Base-by-base conservation (phyloP, 768 basidiomycete genomes). In the Tricholoma matsutake region DNA sequence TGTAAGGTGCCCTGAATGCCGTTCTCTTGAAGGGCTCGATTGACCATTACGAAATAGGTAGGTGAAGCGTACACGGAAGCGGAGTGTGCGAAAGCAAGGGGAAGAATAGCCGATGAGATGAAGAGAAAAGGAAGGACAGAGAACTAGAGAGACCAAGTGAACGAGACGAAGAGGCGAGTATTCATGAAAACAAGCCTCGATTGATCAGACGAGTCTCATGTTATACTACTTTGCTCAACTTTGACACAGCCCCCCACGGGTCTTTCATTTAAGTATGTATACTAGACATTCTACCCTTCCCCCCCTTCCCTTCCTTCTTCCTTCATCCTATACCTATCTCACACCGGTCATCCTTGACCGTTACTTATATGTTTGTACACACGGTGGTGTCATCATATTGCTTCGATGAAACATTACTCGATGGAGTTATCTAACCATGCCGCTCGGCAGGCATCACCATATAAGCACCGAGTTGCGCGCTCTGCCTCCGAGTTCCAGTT, bases 1-100 rank as follows among this genome's bases (percentile, higher is more conserved):
- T 88, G 87, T 20, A 88, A 74, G 63, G 86, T 79, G 45, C 72
- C 70, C 60, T 78, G 73, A 32, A 69, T 62, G 41, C 66, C 70
- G 58, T 73, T 72, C 58, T 78, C 77, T 49, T 72, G 62, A 57
- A 72, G 64, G 53, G 76, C 74, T 70, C 81, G 82, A 68, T 81
- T 82, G 70, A 81, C 79, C 81, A 83, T 84, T 75, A 77, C 67
- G 64, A 69, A 70, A 66, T 64, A 63, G 64, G 66, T 67, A 71
- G 22, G 72, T 68, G 73, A 74, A 72, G 73, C 67, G 60, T 65
- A 73, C 68, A 69, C 66, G 37, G 65, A 61, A 65, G 59, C 60
- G 20, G 56, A 54, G 67, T 64, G 67, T 70, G 69, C 59, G 69
- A 69, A 71, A 65, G 62, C 63, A 68, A 70, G 68, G 72, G 68